A percentile compares a stretch with the other conserved stretches of the same genome.
Evolutionary conservation across 1,284 basidiomycete species (phyloP).

Genomic region (Xerocomus nothofagi): DNA sequence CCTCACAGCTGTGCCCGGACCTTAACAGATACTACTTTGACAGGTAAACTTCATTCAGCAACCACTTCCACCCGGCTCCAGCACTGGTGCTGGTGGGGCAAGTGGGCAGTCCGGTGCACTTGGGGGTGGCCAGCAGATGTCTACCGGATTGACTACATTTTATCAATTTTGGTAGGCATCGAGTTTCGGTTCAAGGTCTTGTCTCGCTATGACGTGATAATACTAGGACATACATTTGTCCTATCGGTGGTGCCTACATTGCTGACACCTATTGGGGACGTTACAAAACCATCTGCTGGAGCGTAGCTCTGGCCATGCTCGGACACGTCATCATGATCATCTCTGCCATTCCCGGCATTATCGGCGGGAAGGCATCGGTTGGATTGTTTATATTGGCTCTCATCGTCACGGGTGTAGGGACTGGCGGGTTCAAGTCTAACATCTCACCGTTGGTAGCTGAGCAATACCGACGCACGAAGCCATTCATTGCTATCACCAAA

Average conservation of each 20-base stretch:
- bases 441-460: constrained; percentile 80
- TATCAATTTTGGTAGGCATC: constrained; percentile 55
- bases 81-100: constrained; percentile 61
- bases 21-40: constrained; percentile 23
- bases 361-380: constrained; percentile 56
- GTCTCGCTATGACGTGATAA: constrained; percentile 18
- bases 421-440: constrained; percentile 83
- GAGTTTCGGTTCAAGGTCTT: constrained; percentile 9
- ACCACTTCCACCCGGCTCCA: constrained; percentile 63
- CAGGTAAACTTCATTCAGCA: constrained; percentile 76
- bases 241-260: constrained; percentile 67
- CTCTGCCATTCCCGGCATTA: constrained; percentile 69
- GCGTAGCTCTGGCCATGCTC: constrained; percentile 55
- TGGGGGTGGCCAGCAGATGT: constrained; percentile 60
- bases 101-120: constrained; percentile 70
- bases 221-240: constrained; percentile 54
- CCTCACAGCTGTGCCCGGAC: neutral
- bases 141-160: constrained; percentile 69
- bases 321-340: constrained; percentile 78
- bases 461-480: constrained; percentile 61
- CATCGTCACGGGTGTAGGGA: constrained; percentile 66
- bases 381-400: constrained; percentile 67
- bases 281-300: constrained; percentile 69
- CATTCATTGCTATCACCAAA: constrained; percentile 54
- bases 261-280: constrained; percentile 77